Percentiles rank a stretch among this genome's conserved stretches.
Evolutionary conservation across 2,329 filamentous ascomycete genomes (phyloP).

Genomic region (Aspergillus udagawae): DNA sequence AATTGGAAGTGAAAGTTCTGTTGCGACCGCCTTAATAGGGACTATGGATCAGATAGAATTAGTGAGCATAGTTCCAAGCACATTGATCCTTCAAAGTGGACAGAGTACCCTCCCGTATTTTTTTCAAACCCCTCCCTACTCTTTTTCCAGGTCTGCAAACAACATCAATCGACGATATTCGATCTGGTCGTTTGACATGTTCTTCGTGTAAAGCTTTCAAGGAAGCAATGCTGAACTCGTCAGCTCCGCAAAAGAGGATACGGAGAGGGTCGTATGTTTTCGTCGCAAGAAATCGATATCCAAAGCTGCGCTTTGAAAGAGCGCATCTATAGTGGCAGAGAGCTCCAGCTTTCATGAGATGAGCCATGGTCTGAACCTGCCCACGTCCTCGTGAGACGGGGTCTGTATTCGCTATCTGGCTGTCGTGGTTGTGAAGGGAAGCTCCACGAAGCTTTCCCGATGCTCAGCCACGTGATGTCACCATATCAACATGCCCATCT

Average conservation of each 20-base stretch:
- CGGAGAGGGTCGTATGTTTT: conserved; percentile 57
- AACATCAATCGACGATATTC: conserved; percentile 77
- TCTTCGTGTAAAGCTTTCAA: conserved; percentile 66
- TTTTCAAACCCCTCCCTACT: conserved; percentile 70
- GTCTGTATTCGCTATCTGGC: neutral
- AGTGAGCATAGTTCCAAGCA: conserved; percentile 1
- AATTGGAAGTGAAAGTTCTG: conserved; percentile 60
- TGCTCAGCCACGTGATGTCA: conserved; percentile 32
- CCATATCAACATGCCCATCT: conserved; percentile 15
- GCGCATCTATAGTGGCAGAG: conserved; percentile 21
- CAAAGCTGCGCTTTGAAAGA: conserved; percentile 6
- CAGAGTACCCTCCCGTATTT: conserved; percentile 58
- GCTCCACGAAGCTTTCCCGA: conserved; percentile 9
- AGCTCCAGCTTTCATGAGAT: conserved; percentile 17
- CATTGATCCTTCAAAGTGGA: neutral
- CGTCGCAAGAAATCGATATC: conserved; percentile 24
- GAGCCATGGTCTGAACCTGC: conserved; percentile 19
- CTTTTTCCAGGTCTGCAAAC: conserved; percentile 75
- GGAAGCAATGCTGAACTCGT: conserved; percentile 79
- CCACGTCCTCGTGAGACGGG: neutral
- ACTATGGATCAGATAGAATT: conserved; percentile 47
- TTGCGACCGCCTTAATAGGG: conserved; percentile 66
- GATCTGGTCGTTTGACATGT: conserved; percentile 46
- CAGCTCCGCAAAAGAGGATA: conserved; percentile 92
- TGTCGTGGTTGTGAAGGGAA: conserved; percentile 1